Evolutionary conservation across 768 basidiomycete species (phyloP), one percentile per base, ranked within the genome.

Genomic region (Sporobolomyces roseus): DNA sequence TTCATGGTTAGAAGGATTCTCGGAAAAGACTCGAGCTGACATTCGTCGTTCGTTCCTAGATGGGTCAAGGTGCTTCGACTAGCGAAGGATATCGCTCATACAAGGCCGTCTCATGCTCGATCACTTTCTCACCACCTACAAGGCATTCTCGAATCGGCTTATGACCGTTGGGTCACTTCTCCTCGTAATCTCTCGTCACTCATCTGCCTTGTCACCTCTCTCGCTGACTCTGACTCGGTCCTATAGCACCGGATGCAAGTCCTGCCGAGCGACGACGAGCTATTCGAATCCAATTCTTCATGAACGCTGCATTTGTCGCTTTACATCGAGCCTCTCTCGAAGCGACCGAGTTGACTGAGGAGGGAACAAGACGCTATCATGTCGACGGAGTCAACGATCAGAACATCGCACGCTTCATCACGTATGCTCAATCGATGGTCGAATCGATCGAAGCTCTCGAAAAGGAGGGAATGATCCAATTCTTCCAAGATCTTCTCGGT

Each of bases 201-300:
- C 16, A 2, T n/a, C 9, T 59, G 25, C 17, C 23, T 41, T 3
- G 35, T 14, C 17, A 38, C 6, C 12, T 21, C 23, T 6, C 2
- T 10, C 27, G 29, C 41, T 32, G 23, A 45, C 21, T 16, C 27
- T 29, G 17, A n/a, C 10, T 33, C 30, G 14, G 41, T 23, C 25
- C 9, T 32, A 4, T 16, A 60, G 58, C 58, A 1, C 36, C 58
- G 8, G 58, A 46, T 23, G 43, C 58, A 32, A 60, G 30, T 48
- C 58, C 58, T 23, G 45, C 43, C 8, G 58, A 60, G 30, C 58
- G 58, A 23, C 9, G 58, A 25, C 3, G 58, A 48, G n/a, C 58
- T 30, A 60, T 60, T 29, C 58, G 58, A 4, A 48, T 60, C 29
- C 3, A 35, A 32, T 77, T 79, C 51, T 61, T 60, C 33, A 3